Conservation (phyloP, 2,329 filamentous ascomycete species). For the Penicillium oxalicum region DNA sequence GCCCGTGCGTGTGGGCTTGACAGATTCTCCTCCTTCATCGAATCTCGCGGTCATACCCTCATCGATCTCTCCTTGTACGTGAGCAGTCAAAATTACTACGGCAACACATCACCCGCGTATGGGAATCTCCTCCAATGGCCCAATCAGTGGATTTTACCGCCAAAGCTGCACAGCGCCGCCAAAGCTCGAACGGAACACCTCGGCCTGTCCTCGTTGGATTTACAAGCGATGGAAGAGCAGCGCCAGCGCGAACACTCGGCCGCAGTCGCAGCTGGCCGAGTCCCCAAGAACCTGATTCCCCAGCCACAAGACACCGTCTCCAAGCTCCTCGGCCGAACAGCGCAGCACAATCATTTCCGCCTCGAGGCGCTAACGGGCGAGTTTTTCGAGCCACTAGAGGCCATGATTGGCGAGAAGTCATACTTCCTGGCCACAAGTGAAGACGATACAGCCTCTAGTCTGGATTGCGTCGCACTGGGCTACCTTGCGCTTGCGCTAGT, state of each 20-base stretch:
- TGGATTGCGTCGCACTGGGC: conserved; percentile 76
- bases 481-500: conserved; percentile 70
- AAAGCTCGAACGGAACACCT: conserved; percentile 64
- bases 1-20: background rate
- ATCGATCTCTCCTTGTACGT: conserved; percentile 85
- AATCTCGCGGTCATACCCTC: conserved; percentile 67
- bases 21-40: conserved; percentile 60
- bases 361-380: conserved; percentile 66
- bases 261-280: conserved; percentile 35
- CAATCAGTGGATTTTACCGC: conserved; percentile 78
- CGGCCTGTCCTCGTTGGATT: conserved; percentile 62
- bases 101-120: conserved; percentile 72
- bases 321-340: conserved; percentile 58
- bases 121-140: conserved; percentile 76
- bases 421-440: conserved; percentile 48
- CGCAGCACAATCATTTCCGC: conserved; percentile 67
- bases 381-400: conserved; percentile 65
- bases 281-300: conserved; percentile 48
- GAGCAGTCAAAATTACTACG: conserved; percentile 79
- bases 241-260: conserved; percentile 34
- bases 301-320: conserved; percentile 55
- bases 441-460: conserved; percentile 48
- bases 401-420: conserved; percentile 51
- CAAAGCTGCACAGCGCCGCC: conserved; percentile 64
- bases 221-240: conserved; percentile 46